phyloP scores from a whole-genome alignment of 352 stramenopile genomes.

The Phytophthora fragariae region DNA sequence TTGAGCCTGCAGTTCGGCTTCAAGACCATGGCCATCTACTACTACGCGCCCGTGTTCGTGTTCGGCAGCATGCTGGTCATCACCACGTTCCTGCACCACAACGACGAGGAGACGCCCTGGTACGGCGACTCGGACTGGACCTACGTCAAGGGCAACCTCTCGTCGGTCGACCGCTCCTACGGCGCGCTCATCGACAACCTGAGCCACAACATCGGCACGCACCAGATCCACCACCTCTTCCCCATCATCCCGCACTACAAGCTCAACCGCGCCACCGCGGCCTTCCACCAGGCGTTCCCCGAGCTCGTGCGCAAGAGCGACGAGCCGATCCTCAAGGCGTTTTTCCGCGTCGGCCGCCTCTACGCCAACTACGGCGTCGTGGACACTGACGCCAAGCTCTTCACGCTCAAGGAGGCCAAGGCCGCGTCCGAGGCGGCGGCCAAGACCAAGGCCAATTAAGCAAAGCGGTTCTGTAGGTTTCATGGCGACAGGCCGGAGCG shows the following conservation, averaged over 20 bases:
- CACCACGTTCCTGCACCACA: constrained; percentile 87
- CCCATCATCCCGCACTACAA: constrained; percentile 91
- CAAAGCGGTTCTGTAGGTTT: constrained; percentile 2
- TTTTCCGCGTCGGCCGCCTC: constrained; percentile 64
- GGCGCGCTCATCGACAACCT: constrained; percentile 82
- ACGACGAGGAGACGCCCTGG: constrained; percentile 85
- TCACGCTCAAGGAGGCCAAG: constrained; percentile 74
- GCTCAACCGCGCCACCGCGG: constrained; percentile 62
- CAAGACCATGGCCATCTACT: constrained; percentile 77
- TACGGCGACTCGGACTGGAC: constrained; percentile 87
- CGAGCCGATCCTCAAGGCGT: constrained; percentile 73
- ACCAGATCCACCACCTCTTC: constrained; percentile 90
- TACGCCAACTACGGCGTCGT: constrained; percentile 81
- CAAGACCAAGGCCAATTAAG: constrained; percentile 46
- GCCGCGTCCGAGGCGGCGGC: constrained; percentile 32
- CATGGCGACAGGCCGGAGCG: constrained; percentile 25
- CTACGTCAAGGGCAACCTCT: constrained; percentile 87
- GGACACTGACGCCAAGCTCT: constrained; percentile 67
- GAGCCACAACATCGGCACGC: constrained; percentile 89
- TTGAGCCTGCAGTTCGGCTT: constrained; percentile 57
- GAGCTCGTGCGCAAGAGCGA: constrained; percentile 76
- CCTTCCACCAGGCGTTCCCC: constrained; percentile 76
- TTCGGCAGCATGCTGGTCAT: constrained; percentile 86
- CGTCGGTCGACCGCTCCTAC: constrained; percentile 83
- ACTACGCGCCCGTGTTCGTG: constrained; percentile 78